Conservation (phyloP, 345 rosid genomes). For the Salix brachista region DNA sequence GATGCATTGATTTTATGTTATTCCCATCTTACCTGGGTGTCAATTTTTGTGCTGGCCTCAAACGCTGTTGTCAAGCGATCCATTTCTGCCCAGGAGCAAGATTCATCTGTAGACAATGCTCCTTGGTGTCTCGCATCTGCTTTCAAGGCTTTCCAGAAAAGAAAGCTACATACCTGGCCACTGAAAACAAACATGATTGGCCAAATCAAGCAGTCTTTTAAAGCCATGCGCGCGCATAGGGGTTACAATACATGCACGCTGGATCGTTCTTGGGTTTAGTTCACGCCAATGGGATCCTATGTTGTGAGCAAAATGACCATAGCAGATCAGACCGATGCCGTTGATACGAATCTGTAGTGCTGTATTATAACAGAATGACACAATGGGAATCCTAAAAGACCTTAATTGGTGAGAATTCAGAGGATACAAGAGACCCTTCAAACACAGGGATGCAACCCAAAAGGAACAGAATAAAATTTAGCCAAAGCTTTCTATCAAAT, state of each 20-base stretch:
- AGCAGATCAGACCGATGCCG: neutral
- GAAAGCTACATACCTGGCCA: neutral
- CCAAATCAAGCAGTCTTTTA: neutral
- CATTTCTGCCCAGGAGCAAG: neutral
- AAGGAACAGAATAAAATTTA: neutral
- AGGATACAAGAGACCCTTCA: neutral
- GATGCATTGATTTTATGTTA: neutral
- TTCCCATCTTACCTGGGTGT: neutral
- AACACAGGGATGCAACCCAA: neutral
- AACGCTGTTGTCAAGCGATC: neutral
- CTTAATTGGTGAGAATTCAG: neutral
- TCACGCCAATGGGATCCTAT: neutral
- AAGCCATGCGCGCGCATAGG: neutral
- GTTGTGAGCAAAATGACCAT: neutral
- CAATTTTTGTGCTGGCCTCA: neutral
- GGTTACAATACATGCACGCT: neutral
- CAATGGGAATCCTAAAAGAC: neutral
- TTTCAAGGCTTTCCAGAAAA: neutral
- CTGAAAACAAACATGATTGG: neutral
- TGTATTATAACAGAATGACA: neutral
- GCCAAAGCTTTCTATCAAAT: conserved; percentile 30
- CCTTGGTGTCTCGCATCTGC: neutral
- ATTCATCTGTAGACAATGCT: neutral
- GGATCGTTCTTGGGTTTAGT: neutral
- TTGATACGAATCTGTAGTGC: neutral